A percentile compares a stretch with the other conserved stretches of the same genome.
Evolutionary conservation across 805 yeast species (phyloP).

Genomic region (Phaffomyces antillensis): DNA sequence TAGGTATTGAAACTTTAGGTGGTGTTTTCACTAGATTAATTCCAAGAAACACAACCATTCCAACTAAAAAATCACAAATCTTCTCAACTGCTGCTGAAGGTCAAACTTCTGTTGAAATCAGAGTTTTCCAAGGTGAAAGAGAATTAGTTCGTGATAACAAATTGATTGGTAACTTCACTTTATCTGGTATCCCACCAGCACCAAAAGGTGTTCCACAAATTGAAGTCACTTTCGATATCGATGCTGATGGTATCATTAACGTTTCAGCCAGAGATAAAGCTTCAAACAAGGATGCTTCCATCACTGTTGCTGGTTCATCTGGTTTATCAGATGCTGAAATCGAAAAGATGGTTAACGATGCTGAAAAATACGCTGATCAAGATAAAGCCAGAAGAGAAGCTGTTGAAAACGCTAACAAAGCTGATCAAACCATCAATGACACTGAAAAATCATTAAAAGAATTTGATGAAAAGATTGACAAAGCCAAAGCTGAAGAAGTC

Average conservation of each 20-base stretch:
- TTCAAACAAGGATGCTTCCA: conserved; percentile 71
- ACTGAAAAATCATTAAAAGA: conserved; percentile 80
- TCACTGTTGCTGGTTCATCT: conserved; percentile 54
- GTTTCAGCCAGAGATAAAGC: conserved; percentile 81
- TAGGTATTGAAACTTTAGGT: conserved; percentile 99
- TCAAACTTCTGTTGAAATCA: conserved; percentile 75
- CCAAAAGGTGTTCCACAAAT: conserved; percentile 80
- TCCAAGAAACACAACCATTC: conserved; percentile 99
- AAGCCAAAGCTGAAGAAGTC: conserved; percentile 46
- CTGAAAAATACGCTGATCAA: conserved; percentile 48
- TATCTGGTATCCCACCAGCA: conserved; percentile 66
- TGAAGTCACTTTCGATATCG: conserved; percentile 69
- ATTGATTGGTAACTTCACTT: conserved; percentile 67
- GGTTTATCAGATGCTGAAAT: conserved; percentile 60
- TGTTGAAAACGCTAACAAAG: conserved; percentile 76
- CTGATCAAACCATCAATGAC: conserved; percentile 75
- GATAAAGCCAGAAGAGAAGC: conserved; percentile 53
- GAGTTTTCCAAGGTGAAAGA: conserved; percentile 78
- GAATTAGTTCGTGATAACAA: conserved; percentile 74
- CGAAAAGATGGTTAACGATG: conserved; percentile 52
- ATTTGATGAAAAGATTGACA: conserved; percentile 60
- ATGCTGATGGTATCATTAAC: conserved; percentile 78
- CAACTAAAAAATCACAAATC: conserved; percentile 97
- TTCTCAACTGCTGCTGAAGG: conserved; percentile 81
- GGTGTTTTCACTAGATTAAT: conserved; percentile 98